These are phyloP conservation scores for Bryoerythrophyllum caledonicum DNA, from an alignment of 225 moss, liverwort and hornwort species.

Conservation along the genomic window DNA sequence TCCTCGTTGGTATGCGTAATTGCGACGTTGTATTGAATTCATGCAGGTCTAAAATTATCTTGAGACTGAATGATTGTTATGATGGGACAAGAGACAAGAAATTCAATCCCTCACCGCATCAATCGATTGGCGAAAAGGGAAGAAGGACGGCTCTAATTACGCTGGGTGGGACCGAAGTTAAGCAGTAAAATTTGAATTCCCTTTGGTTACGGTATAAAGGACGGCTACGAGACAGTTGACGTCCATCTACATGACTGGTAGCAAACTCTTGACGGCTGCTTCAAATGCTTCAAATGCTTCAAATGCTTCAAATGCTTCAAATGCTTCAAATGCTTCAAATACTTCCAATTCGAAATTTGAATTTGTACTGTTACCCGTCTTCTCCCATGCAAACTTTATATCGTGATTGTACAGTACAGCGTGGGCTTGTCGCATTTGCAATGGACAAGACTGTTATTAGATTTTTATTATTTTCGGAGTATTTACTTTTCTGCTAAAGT, in stretches of 20 bases:
- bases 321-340: no score
- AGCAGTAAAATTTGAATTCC: conserved; percentile 1
- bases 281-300: no score
- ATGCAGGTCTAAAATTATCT: not conserved
- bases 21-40: no score
- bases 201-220: not conserved
- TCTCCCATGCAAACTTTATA: not conserved
- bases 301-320: no score
- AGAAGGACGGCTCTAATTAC: not conserved
- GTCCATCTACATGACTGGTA: not conserved
- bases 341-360: conserved; percentile 8
- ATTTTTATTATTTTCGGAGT: no score
- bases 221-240: not conserved
- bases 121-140: not conserved
- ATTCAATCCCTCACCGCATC: not conserved
- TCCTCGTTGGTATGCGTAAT: no score
- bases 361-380: not conserved
- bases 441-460: no score
- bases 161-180: not conserved
- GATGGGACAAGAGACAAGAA: not conserved
- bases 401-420: not conserved
- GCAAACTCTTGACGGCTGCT: not conserved
- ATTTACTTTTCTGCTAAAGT: no score
- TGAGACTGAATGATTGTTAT: not conserved
- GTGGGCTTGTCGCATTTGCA: not conserved